These are phyloP conservation scores for Tympanopsis confertula DNA, from an alignment of 2,329 filamentous ascomycete species.

Conservation along the genomic window DNA sequence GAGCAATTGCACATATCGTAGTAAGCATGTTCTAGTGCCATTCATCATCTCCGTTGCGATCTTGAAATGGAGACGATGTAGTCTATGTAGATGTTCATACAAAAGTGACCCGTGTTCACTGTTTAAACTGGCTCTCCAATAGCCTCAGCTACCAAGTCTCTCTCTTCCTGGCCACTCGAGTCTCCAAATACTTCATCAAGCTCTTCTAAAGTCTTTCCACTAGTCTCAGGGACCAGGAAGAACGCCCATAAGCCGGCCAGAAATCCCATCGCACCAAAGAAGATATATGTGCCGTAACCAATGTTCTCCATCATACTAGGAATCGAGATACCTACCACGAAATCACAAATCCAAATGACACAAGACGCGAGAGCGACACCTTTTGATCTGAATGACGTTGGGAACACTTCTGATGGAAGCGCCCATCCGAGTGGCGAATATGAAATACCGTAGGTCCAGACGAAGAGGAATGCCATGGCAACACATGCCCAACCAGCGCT, in stretches of 20 bases:
- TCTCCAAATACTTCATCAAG: slow-evolving; percentile 26
- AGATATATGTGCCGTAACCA: slow-evolving; percentile 33
- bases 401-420: slow-evolving; percentile 22
- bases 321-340: slow-evolving; percentile 34
- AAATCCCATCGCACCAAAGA: slow-evolving; percentile 40
- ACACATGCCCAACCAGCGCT: slow-evolving; percentile 43
- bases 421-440: slow-evolving; percentile 22
- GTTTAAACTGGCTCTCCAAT: too few species aligned
- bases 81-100: too few species aligned
- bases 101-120: too few species aligned
- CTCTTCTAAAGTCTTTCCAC: slow-evolving; percentile 29
- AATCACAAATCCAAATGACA: slow-evolving; percentile 21
- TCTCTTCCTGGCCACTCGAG: slow-evolving; percentile 3
- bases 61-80: too few species aligned
- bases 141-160: not conserved
- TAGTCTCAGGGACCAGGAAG: slow-evolving; percentile 37
- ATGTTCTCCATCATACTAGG: slow-evolving; percentile 39
- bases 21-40: too few species aligned
- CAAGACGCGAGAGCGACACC: slow-evolving; percentile 20
- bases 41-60: too few species aligned
- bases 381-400: slow-evolving; percentile 19
- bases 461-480: slow-evolving; percentile 18
- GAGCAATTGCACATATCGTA: too few species aligned
- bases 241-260: slow-evolving; percentile 33
- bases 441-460: slow-evolving; percentile 16